Conservation (phyloP, 83 land plant species). For the Isoetes engelmannii region DNA sequence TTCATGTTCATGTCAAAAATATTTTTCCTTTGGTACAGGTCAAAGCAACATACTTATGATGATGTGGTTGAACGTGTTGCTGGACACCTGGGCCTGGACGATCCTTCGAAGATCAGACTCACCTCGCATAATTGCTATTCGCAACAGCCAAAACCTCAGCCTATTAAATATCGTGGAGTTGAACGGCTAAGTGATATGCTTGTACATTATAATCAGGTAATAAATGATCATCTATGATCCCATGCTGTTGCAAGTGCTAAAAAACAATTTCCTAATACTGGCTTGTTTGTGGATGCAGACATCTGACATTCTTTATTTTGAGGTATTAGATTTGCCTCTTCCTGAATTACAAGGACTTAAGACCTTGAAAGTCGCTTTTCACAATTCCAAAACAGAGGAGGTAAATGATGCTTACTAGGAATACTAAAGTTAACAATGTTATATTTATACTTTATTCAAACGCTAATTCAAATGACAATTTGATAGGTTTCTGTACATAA, state of each 20-base stretch:
- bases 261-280: neutral
- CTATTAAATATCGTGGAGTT: constrained; percentile 94
- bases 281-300: constrained; percentile 37
- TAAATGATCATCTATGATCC: neutral
- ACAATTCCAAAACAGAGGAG: constrained; percentile 87
- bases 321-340: constrained; percentile 90
- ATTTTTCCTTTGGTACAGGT: constrained; percentile 38
- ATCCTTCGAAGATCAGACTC: constrained; percentile 91
- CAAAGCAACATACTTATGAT: constrained; percentile 83
- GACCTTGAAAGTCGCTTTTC: constrained; percentile 89
- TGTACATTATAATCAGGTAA: constrained; percentile 92
- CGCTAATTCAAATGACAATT: neutral
- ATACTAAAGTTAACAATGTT: neutral
- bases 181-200: constrained; percentile 93
- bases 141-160: constrained; percentile 97
- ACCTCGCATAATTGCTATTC: constrained; percentile 96
- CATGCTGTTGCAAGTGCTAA: neutral
- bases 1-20: neutral
- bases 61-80: constrained; percentile 97
- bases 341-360: constrained; percentile 96
- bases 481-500: constrained; percentile 75
- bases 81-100: constrained; percentile 68
- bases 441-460: neutral
- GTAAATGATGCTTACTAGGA: constrained; percentile 25
- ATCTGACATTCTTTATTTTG: constrained; percentile 94